Evolutionary conservation across 345 rosid species (phyloP).

Genomic region (Acer campestre): DNA sequence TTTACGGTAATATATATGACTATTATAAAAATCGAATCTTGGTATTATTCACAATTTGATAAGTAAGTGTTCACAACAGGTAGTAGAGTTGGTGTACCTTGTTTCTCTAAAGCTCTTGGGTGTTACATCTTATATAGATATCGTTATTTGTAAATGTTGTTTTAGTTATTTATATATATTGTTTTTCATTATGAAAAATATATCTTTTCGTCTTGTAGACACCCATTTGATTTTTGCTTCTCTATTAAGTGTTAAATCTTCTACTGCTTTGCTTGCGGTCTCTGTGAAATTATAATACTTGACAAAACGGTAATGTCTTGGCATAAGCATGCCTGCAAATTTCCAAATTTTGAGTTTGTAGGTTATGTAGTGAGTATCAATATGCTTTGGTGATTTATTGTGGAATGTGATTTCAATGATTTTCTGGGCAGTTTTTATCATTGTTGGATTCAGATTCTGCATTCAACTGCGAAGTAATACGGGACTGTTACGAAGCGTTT

Average conservation of each 20-base stretch:
- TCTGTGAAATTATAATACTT: neutral
- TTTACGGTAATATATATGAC: neutral
- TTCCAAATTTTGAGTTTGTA: neutral
- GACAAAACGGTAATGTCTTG: neutral
- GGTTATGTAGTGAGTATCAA: neutral
- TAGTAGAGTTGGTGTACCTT: neutral
- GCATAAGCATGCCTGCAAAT: slow-evolving; percentile 1
- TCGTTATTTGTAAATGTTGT: neutral
- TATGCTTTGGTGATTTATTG: neutral
- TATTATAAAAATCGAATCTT: neutral
- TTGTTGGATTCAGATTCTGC: slow-evolving; percentile 89
- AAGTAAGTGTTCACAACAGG: neutral
- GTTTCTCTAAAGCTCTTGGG: neutral
- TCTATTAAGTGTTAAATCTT: neutral
- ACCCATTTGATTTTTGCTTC: neutral
- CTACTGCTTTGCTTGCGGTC: neutral
- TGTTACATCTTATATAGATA: neutral
- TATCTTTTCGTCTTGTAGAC: neutral
- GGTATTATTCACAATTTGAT: neutral
- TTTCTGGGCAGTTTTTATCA: slow-evolving; percentile 76
- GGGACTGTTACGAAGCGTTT: slow-evolving; percentile 99
- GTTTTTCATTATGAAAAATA: neutral
- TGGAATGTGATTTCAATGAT: slow-evolving; percentile 23
- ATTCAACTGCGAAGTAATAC: slow-evolving; percentile 89
- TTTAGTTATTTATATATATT: neutral